Evolutionary conservation across 2,329 filamentous ascomycete species (phyloP).

Genomic region (Apiospora sp.): DNA sequence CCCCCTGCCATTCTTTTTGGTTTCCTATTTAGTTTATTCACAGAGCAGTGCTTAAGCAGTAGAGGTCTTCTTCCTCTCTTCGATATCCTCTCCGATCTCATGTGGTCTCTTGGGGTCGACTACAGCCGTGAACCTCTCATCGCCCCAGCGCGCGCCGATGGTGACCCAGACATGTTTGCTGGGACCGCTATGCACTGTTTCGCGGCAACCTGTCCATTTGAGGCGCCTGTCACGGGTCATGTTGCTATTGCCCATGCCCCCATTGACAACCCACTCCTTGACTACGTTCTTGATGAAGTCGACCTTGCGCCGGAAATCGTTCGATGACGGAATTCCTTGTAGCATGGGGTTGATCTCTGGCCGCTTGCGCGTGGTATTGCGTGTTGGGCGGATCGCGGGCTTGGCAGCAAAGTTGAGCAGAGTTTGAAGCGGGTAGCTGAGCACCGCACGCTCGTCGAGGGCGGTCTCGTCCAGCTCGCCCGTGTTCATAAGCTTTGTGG

Average conservation of each 20-base stretch:
- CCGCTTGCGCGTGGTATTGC: constrained; percentile 57
- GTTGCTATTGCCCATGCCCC: constrained; percentile 73
- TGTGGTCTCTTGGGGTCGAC: constrained; percentile 63
- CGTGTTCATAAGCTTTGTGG: constrained; percentile 68
- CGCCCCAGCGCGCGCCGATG: constrained; percentile 69
- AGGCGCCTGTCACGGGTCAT: constrained; percentile 63
- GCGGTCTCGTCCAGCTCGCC: constrained; percentile 76
- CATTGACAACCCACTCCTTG: constrained; percentile 74
- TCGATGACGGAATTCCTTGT: constrained; percentile 72
- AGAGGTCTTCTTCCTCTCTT: constrained; percentile 44
- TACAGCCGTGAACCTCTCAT: constrained; percentile 61
- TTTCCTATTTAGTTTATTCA: not conserved
- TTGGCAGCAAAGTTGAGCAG: constrained; percentile 72
- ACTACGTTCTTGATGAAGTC: constrained; percentile 74
- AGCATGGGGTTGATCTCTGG: constrained; percentile 68
- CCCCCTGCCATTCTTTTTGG: not conserved
- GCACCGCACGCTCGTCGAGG: constrained; percentile 72
- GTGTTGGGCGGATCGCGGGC: constrained; percentile 53
- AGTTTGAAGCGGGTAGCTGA: constrained; percentile 76
- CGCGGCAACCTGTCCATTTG: constrained; percentile 66
- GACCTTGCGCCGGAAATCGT: constrained; percentile 77
- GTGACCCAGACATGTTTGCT: constrained; percentile 75
- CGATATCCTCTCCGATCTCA: constrained; percentile 62
- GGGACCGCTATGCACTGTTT: constrained; percentile 60
- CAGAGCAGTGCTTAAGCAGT: constrained; percentile 24